Evolutionary conservation across 2,329 filamentous ascomycete species (phyloP), one percentile per base, ranked within the genome.

Genomic region (Colletotrichum tamarilloi): DNA sequence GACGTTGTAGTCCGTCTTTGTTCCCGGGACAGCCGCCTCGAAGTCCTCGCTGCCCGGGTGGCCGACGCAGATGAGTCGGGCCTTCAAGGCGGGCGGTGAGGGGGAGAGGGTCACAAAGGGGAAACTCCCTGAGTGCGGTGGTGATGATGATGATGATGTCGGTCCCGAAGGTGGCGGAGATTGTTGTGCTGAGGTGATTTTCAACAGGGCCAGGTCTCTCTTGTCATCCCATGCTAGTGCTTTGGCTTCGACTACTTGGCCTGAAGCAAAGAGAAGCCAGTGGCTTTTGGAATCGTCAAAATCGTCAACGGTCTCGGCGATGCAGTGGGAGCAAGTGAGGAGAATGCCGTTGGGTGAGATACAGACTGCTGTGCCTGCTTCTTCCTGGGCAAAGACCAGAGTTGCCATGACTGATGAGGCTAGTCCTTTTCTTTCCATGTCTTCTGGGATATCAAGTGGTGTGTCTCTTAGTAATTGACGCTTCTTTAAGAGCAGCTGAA

Each of bases 331-430:
- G 76, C 87, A 89, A 2, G 86, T 88, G 24, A 89, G 78, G 5
- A 88, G 75, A 53, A 87, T 79, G 5, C 87, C 87, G 3, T 77
- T 68, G 0, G 81, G 74, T 0, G 83, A 82, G 42, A 89, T 84
- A 74, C 86, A 88, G 2, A 89, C 82, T 0, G 87, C 87, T 1
- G 87, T 88, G 5, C 87, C 86, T 5, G 87, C 87, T 73, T 87
- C 84, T 30, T 85, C 78, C 72, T 87, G 85, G 0, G 85, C 85
- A 73, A 88, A 89, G 28, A 89, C 83, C 5, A 87, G 80, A 5
- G 82, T 83, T 42, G 81, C 78, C n/a, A 67, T 62, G 28, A 74
- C 30, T 14, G 55, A 62, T 2, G 56, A 28, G 8, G 56, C 19
- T 26, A 65, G 46, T 0, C 46, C 55, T 11, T 68, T 67, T 26